These are phyloP conservation scores for Rhodotorula paludigena DNA, from an alignment of 768 basidiomycete genomes.

Conservation along the genomic window DNA sequence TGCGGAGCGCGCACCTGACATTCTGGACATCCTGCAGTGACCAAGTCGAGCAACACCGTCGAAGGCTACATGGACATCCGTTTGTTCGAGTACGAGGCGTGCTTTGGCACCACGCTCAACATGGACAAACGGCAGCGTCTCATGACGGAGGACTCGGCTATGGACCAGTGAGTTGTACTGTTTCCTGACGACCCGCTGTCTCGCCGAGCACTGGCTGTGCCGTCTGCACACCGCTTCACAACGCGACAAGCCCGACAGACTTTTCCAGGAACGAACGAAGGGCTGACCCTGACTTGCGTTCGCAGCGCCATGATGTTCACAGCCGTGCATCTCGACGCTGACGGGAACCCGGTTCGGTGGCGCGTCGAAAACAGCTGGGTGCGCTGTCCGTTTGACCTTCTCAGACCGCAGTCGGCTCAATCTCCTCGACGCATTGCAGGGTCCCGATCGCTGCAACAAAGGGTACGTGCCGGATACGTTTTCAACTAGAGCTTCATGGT, in stretches of 20 bases:
- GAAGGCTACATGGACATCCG: slow-evolving; percentile 83
- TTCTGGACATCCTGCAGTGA: slow-evolving; percentile 72
- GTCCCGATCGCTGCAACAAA: slow-evolving; percentile 65
- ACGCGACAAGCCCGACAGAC: too few species aligned
- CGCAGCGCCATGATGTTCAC: slow-evolving; percentile 71
- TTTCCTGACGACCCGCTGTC: background rate
- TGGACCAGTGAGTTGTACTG: slow-evolving; percentile 94
- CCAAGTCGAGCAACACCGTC: slow-evolving; percentile 66
- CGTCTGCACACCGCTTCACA: too few species aligned
- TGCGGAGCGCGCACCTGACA: too few species aligned
- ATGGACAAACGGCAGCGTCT: slow-evolving; percentile 82
- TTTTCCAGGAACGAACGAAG: background rate
- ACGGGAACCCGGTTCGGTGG: slow-evolving; percentile 73
- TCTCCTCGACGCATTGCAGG: slow-evolving; percentile 44
- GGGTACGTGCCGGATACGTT: too few species aligned
- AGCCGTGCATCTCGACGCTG: slow-evolving; percentile 74
- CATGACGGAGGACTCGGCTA: slow-evolving; percentile 72
- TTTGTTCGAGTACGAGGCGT: slow-evolving; percentile 53
- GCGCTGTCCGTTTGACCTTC: too few species aligned
- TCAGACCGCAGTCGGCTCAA: background rate
- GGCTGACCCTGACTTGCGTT: too few species aligned
- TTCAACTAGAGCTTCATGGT: too few species aligned
- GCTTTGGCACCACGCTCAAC: slow-evolving; percentile 73
- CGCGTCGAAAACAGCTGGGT: slow-evolving; percentile 96
- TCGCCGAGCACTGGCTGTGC: too few species aligned